phyloP scores from a whole-genome alignment of 2,329 filamentous ascomycete species.

The Xylariaceae sp. region DNA sequence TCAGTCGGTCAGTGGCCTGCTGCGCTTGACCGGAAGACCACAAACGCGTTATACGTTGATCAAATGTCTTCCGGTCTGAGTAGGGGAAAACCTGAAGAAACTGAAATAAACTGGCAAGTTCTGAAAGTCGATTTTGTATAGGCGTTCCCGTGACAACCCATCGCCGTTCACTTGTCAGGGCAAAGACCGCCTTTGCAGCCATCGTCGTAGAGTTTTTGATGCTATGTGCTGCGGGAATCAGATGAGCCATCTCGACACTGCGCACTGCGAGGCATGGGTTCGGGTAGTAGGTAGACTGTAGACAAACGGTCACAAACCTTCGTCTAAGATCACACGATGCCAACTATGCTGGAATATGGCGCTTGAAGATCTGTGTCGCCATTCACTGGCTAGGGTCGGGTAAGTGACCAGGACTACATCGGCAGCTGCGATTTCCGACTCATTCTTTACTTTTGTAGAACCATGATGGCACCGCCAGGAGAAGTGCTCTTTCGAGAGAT shows the following conservation, averaged over 20 bases:
- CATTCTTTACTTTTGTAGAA: too few species aligned
- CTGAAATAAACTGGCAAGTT: constrained; percentile 41
- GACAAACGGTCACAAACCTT: constrained; percentile 29
- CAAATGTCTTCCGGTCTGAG: constrained; percentile 36
- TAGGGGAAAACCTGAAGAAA: constrained; percentile 44
- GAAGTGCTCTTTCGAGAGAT: too few species aligned
- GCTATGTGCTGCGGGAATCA: constrained; percentile 35
- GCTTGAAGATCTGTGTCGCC: too few species aligned
- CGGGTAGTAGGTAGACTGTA: too few species aligned
- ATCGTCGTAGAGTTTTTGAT: constrained; percentile 37
- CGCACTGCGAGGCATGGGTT: too few species aligned
- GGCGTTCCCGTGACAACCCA: constrained; percentile 49
- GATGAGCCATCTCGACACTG: background rate
- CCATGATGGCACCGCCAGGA: too few species aligned
- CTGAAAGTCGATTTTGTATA: constrained; percentile 43
- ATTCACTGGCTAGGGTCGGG: too few species aligned
- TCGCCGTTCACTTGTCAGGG: constrained; percentile 20
- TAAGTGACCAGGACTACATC: too few species aligned
- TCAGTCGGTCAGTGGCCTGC: constrained; percentile 38
- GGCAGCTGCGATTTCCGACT: too few species aligned
- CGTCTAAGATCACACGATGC: constrained; percentile 32
- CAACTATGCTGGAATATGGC: too few species aligned
- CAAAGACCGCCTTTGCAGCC: constrained; percentile 30
- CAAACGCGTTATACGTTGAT: constrained; percentile 35
- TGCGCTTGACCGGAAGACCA: constrained; percentile 39